phyloP scores from a whole-genome alignment of 225 moss, liverwort and hornwort species.

The Polytrichum formosum region DNA sequence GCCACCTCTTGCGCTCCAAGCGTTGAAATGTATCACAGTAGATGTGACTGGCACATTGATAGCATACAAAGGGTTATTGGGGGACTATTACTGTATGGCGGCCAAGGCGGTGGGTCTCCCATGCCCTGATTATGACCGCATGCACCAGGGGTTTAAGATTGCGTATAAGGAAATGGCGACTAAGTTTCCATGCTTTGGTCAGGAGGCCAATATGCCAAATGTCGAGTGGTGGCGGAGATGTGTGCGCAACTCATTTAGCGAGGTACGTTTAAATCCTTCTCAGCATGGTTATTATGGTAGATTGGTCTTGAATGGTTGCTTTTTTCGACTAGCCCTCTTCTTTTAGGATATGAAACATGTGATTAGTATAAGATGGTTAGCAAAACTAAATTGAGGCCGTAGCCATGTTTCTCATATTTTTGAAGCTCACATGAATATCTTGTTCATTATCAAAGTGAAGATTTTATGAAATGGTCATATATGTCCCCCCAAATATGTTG shows the following conservation, averaged over 20 bases:
- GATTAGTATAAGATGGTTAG: too few species aligned
- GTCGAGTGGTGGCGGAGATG: conserved; percentile 84
- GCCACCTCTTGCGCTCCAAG: conserved; percentile 15
- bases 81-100: conserved; percentile 94
- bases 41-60: conserved; percentile 95
- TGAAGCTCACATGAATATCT: too few species aligned
- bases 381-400: too few species aligned
- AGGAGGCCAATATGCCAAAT: conserved; percentile 65
- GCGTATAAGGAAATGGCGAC: conserved; percentile 81
- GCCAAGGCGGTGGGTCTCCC: conserved; percentile 70
- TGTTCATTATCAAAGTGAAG: too few species aligned
- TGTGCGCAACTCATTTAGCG: conserved; percentile 76
- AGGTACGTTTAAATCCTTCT: conserved; percentile 33
- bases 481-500: too few species aligned
- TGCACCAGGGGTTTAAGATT: conserved; percentile 93
- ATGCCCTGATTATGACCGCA: conserved; percentile 83
- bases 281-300: not conserved
- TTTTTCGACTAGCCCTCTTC: too few species aligned
- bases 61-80: conserved; percentile 80
- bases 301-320: too few species aligned
- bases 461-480: too few species aligned
- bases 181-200: conserved; percentile 83
- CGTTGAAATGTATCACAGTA: conserved; percentile 66
- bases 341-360: too few species aligned
- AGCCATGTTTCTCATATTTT: not conserved